These are phyloP conservation scores for Rhodotorula graminis DNA, from an alignment of 768 basidiomycete genomes.

Conservation along the genomic window DNA sequence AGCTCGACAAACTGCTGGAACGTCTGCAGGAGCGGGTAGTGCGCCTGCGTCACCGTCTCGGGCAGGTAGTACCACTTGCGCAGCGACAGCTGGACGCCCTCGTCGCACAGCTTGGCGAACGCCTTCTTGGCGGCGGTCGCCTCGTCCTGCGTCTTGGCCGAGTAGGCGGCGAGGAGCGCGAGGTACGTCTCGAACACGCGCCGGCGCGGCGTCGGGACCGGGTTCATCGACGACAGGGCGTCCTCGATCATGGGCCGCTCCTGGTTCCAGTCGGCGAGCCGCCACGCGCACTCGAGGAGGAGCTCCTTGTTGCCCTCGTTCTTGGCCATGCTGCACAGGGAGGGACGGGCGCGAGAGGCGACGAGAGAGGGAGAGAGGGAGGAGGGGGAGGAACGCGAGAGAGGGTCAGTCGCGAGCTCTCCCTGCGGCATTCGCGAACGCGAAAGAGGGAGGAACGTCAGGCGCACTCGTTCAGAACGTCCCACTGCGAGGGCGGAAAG, in stretches of 20 bases:
- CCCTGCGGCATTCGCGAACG: neutral
- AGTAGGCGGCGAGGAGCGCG: constrained; percentile 67
- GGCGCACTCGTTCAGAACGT: constrained; percentile 70
- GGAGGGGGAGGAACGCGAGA: neutral
- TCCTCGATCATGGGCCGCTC: constrained; percentile 65
- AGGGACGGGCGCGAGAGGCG: no score
- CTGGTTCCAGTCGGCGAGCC: constrained; percentile 78
- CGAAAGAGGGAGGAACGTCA: no score
- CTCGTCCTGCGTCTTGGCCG: constrained; percentile 37
- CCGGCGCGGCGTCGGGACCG: constrained; percentile 87
- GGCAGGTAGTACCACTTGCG: constrained; percentile 94
- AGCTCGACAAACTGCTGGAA: constrained; percentile 99
- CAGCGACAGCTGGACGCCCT: constrained; percentile 91
- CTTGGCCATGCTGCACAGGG: constrained; percentile 59
- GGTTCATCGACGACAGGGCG: constrained; percentile 71
- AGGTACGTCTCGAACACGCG: constrained; percentile 96
- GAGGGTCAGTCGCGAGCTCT: neutral
- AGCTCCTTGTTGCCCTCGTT: constrained; percentile 86
- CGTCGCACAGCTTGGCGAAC: constrained; percentile 82
- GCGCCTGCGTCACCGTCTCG: constrained; percentile 76
- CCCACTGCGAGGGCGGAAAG: constrained; percentile 60
- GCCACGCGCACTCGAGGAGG: constrained; percentile 90
- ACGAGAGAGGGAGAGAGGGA: no score
- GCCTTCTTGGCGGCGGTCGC: constrained; percentile 52
- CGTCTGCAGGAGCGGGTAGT: constrained; percentile 88